Conservation (phyloP, 805 yeast genomes). For the Myxozyma neotropica region DNA sequence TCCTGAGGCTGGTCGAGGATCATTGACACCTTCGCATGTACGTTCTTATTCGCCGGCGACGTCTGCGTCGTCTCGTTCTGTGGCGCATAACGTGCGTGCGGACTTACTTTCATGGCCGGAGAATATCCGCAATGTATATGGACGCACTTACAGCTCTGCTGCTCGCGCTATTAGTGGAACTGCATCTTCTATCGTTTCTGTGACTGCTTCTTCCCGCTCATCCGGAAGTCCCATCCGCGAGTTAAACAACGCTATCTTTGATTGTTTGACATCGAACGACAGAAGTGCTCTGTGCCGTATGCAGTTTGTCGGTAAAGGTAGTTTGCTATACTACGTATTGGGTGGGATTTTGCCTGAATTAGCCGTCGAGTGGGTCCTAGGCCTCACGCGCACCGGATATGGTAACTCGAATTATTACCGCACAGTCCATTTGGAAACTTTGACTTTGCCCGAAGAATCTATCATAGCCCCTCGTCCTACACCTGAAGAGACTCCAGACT, state of each 20-base stretch:
- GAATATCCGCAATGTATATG: conserved; percentile 43
- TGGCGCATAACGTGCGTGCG: conserved; percentile 43
- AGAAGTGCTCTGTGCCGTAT: conserved; percentile 15
- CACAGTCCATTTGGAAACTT: conserved; percentile 13
- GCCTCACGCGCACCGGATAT: conserved; percentile 14
- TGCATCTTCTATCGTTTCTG: conserved; percentile 26
- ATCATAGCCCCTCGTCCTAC: neutral
- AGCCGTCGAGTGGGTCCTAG: conserved; percentile 32
- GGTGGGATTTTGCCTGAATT: conserved; percentile 29
- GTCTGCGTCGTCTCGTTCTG: conserved; percentile 35
- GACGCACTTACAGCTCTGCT: conserved; percentile 40
- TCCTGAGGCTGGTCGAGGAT: conserved; percentile 16
- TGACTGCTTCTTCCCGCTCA: conserved; percentile 3
- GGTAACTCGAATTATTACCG: conserved; percentile 8
- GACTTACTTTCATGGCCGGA: conserved; percentile 50
- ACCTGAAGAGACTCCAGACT: conserved; percentile 20
- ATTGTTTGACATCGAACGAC: conserved; percentile 22
- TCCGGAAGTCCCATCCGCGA: conserved; percentile 24
- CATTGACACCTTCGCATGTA: conserved; percentile 30
- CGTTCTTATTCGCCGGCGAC: conserved; percentile 33
- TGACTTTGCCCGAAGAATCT: neutral
- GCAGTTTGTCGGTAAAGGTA: conserved; percentile 33
- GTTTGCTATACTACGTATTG: conserved; percentile 27
- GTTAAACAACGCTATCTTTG: conserved; percentile 30
- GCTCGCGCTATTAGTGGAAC: conserved; percentile 29